These are phyloP conservation scores for Anisodus tanguticus DNA, from an alignment of 257 asterid species.

Conservation along the genomic window DNA sequence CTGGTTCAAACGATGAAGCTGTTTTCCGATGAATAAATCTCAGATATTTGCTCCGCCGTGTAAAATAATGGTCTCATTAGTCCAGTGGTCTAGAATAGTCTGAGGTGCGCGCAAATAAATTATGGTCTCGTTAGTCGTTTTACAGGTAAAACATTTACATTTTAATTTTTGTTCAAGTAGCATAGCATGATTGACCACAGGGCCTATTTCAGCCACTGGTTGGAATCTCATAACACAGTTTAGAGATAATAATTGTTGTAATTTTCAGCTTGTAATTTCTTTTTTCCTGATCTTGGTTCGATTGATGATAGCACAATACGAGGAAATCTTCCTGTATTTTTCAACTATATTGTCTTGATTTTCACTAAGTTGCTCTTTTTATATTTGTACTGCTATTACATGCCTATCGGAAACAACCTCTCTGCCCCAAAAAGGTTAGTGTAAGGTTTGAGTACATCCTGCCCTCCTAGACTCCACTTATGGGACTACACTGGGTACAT, in stretches of 20 bases:
- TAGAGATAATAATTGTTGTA: neutral
- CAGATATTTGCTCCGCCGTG: neutral
- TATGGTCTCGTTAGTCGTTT: neutral
- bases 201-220: too few species aligned
- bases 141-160: neutral
- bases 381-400: neutral
- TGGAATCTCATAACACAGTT: neutral
- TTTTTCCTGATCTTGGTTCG: neutral
- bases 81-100: neutral
- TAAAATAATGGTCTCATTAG: neutral
- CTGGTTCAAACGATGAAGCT: constrained; percentile 47
- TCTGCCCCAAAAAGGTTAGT: too few species aligned
- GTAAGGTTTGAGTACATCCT: too few species aligned
- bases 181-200: neutral
- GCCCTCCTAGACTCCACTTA: too few species aligned
- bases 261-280: neutral
- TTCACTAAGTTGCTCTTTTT: neutral
- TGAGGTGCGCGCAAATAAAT: neutral
- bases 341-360: neutral
- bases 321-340: neutral
- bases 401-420: too few species aligned
- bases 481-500: too few species aligned
- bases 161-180: neutral
- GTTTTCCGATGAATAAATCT: constrained; percentile 35
- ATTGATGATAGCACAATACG: neutral